These are phyloP conservation scores for Claviceps paspali DNA, from an alignment of 2,329 filamentous ascomycete species.

Conservation along the genomic window DNA sequence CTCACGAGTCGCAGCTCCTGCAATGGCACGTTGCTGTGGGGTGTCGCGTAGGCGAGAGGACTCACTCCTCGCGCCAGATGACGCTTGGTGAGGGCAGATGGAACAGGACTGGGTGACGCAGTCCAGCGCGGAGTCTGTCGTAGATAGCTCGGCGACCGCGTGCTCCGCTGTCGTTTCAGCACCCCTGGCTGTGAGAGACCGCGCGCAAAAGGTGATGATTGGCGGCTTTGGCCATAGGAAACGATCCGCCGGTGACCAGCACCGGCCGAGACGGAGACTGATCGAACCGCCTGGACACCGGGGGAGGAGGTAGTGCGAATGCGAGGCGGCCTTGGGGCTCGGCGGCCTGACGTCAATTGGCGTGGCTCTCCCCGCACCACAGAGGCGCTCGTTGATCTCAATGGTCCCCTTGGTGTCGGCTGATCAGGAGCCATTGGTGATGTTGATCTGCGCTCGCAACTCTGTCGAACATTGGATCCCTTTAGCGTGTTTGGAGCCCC, in stretches of 20 bases:
- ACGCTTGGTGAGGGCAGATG: constrained; percentile 19
- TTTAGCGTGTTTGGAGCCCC: constrained; percentile 31
- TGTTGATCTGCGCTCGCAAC: constrained; percentile 24
- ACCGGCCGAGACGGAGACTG: constrained; percentile 17
- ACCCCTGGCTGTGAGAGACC: constrained; percentile 15
- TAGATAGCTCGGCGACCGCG: constrained; percentile 40
- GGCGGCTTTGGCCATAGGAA: constrained; percentile 24
- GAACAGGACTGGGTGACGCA: constrained; percentile 29
- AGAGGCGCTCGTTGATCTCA: constrained; percentile 17
- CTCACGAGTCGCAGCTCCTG: constrained; percentile 22
- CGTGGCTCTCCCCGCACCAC: constrained; percentile 25
- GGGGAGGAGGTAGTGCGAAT: constrained; percentile 40
- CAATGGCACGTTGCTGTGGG: constrained; percentile 46
- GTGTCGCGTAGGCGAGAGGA: constrained; percentile 62
- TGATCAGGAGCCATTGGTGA: constrained; percentile 22
- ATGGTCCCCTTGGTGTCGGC: constrained; percentile 10
- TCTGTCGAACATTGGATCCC: constrained; percentile 26
- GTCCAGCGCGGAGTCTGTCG: constrained; percentile 42
- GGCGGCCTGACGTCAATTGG: constrained; percentile 23
- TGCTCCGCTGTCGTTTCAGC: constrained; percentile 36
- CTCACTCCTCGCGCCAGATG: constrained; percentile 22
- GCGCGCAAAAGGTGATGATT: constrained; percentile 17
- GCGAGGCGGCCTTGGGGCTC: constrained; percentile 29
- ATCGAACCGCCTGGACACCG: constrained; percentile 19
- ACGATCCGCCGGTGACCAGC: constrained; percentile 28